Evolutionary conservation across 2,329 filamentous ascomycete genomes (phyloP).

Genomic region (Pestalotiopsis sp.): DNA sequence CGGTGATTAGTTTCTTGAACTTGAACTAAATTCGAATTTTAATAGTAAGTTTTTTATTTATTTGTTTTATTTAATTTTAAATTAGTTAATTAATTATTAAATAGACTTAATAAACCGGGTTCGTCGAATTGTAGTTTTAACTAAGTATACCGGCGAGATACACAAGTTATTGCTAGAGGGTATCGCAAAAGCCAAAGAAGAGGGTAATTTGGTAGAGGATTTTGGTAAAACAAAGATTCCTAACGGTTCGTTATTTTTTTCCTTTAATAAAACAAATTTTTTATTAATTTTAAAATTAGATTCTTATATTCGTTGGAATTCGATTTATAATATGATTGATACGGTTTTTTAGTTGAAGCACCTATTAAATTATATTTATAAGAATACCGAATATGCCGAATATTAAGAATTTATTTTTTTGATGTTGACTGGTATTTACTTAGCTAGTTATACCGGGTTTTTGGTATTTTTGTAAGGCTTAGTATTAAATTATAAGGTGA

Average conservation of each 20-base stretch:
- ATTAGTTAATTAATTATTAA: neutral
- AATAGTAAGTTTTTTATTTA: no score
- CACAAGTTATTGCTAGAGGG: neutral
- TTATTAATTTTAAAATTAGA: neutral
- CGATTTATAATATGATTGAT: neutral
- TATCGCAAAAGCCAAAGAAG: neutral
- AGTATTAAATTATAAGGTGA: neutral
- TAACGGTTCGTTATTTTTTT: neutral
- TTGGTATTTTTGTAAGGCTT: neutral
- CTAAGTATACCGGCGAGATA: neutral
- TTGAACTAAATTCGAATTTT: no score
- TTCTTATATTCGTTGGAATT: neutral
- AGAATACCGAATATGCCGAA: neutral
- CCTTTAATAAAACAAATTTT: neutral
- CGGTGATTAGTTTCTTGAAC: no score
- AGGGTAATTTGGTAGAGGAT: neutral
- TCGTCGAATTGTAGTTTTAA: no score
- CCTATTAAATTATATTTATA: neutral
- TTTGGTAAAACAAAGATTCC: slow-evolving; percentile 1
- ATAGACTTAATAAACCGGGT: no score
- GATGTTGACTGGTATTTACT: neutral
- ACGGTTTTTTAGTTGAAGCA: neutral
- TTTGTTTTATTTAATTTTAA: no score
- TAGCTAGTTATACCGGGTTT: neutral
- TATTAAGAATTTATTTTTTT: neutral